Conservation (phyloP, 257 asterid species). For the Nicotiana otophora region DNA sequence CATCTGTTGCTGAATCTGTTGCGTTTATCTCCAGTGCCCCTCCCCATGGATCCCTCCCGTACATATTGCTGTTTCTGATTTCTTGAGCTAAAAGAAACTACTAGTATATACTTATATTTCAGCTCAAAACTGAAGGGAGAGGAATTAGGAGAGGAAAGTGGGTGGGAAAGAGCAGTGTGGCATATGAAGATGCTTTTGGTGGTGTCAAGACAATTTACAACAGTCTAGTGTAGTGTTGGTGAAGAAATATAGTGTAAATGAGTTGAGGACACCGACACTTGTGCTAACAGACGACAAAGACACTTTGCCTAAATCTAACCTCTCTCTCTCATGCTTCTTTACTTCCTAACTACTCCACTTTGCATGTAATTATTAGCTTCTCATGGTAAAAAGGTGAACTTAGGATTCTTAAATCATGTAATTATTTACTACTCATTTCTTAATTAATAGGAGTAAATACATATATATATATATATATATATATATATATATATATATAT, state of each 20-base stretch:
- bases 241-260: neutral
- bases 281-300: constrained; percentile 35
- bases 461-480: neutral
- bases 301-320: constrained; percentile 23
- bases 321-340: neutral
- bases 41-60: constrained; percentile 98
- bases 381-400: too few relatives aligned
- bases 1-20: constrained; percentile 95
- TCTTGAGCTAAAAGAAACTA: neutral
- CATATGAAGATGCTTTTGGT: constrained; percentile 7
- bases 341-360: neutral
- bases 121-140: neutral
- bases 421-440: too few relatives aligned
- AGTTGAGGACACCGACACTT: constrained; percentile 23
- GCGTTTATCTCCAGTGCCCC: constrained; percentile 89
- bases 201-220: too few relatives aligned
- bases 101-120: neutral
- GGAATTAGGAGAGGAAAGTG: neutral
- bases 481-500: too few relatives aligned
- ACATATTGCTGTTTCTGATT: constrained; percentile 37
- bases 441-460: too few relatives aligned
- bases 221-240: neutral
- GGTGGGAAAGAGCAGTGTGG: neutral
- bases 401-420: neutral
- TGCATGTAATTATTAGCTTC: neutral